A percentile compares a stretch with the other conserved stretches of the same genome.
Conservation (phyloP, 129 eudicot species). For the Pulicaria dysenterica region DNA sequence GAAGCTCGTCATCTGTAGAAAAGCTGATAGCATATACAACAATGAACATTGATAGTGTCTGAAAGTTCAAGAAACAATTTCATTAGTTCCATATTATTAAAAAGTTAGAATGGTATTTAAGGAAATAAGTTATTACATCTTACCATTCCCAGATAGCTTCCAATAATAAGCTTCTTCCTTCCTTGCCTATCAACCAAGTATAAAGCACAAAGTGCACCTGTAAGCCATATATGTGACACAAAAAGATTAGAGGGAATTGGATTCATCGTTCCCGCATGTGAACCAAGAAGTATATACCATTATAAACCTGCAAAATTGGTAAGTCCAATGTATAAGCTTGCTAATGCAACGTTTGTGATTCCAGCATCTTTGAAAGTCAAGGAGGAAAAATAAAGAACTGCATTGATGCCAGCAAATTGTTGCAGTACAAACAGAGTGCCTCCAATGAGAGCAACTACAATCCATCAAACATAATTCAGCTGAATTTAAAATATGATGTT, state of each 20-base stretch:
- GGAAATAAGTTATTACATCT: slow-evolving; percentile 14
- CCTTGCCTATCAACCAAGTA: slow-evolving; percentile 82
- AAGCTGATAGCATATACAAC: slow-evolving; percentile 65
- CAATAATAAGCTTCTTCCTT: slow-evolving; percentile 70
- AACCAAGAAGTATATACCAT: neutral
- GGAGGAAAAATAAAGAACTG: slow-evolving; percentile 86
- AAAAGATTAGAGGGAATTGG: slow-evolving; percentile 1
- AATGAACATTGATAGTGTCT: slow-evolving; percentile 80
- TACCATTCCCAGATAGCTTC: slow-evolving; percentile 92
- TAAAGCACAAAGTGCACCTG: slow-evolving; percentile 79
- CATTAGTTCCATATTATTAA: neutral
- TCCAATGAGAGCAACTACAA: slow-evolving; percentile 84
- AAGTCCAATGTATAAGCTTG: slow-evolving; percentile 80
- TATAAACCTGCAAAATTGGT: slow-evolving; percentile 86
- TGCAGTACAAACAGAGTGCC: slow-evolving; percentile 77
- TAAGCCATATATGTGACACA: slow-evolving; percentile 22
- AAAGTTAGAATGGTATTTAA: neutral
- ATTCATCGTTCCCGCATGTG: neutral
- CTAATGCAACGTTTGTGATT: slow-evolving; percentile 74
- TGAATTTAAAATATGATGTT: neutral
- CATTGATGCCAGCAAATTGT: slow-evolving; percentile 90
- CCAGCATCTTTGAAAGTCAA: slow-evolving; percentile 85
- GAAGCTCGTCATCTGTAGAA: slow-evolving; percentile 61
- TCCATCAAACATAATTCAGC: slow-evolving; percentile 5
- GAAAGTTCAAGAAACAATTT: slow-evolving; percentile 26